phyloP scores from a whole-genome alignment of 2,329 filamentous ascomycete genomes.

The Thielaviopsis musarum region DNA sequence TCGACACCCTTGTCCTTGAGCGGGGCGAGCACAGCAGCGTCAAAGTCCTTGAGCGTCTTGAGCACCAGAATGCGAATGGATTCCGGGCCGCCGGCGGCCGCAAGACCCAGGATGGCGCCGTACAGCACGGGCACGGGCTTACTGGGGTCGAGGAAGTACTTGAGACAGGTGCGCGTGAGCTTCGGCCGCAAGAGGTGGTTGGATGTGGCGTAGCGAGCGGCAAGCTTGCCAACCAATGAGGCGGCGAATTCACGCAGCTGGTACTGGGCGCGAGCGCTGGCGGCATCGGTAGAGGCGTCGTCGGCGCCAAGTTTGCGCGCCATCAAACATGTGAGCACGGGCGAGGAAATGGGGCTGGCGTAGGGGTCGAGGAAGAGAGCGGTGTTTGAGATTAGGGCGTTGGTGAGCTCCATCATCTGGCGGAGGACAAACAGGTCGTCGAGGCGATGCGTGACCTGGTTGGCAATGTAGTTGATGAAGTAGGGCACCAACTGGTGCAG shows the following conservation, averaged over 20 bases:
- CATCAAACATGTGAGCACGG: constrained; percentile 82
- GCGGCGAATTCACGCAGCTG: constrained; percentile 71
- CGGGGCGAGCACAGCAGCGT: constrained; percentile 34
- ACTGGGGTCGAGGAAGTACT: constrained; percentile 74
- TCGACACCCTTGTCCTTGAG: constrained; percentile 32
- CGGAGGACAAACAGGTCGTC: constrained; percentile 78
- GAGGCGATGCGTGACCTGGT: constrained; percentile 86
- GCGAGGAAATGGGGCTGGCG: constrained; percentile 53
- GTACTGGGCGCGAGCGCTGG: constrained; percentile 48
- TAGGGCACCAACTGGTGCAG: constrained; percentile 93
- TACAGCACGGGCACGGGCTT: constrained; percentile 76
- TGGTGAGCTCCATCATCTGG: constrained; percentile 82
- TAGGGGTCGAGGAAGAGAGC: constrained; percentile 55
- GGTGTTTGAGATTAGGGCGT: constrained; percentile 69
- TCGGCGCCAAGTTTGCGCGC: constrained; percentile 52
- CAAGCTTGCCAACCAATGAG: constrained; percentile 62
- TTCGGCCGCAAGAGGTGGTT: constrained; percentile 75
- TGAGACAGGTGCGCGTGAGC: constrained; percentile 82
- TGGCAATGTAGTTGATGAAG: constrained; percentile 87
- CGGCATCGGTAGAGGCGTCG: constrained; percentile 21
- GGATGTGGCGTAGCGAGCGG: constrained; percentile 61
- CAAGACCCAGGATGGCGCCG: constrained; percentile 67
- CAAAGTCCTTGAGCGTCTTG: constrained; percentile 38
- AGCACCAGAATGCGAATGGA: constrained; percentile 39
- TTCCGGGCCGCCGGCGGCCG: constrained; percentile 54